A percentile compares a stretch with the other conserved stretches of the same genome.
Conservation (phyloP, 768 basidiomycete species). For the Hericium erinaceus region DNA sequence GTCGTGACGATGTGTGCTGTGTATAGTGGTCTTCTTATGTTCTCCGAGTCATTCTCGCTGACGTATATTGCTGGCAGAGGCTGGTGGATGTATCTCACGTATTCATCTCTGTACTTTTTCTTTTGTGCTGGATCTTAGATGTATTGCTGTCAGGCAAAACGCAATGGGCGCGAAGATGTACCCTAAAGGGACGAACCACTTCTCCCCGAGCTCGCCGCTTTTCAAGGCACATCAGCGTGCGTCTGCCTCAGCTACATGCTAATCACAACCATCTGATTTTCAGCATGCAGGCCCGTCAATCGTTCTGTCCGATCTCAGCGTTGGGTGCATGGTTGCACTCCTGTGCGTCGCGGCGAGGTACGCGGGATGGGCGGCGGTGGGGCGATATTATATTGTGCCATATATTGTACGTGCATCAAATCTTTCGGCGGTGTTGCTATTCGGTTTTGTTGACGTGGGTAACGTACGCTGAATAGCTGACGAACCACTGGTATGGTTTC, state of each 20-base stretch:
- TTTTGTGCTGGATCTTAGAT: not conserved
- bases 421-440: not conserved
- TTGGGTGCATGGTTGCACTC: constrained; percentile 30
- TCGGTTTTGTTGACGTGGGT: not conserved
- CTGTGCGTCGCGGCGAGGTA: constrained; percentile 18
- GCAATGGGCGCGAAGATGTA: constrained; percentile 29
- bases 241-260: not conserved
- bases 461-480: constrained; percentile 12
- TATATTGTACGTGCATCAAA: not conserved
- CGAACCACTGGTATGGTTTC: constrained; percentile 74
- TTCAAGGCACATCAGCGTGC: constrained; percentile 39
- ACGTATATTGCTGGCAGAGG: constrained; percentile 18
- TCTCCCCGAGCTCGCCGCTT: constrained; percentile 37
- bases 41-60: not conserved
- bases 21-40: not conserved
- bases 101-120: not conserved
- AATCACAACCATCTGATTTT: constrained; percentile 3
- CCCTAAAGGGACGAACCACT: constrained; percentile 40
- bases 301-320: constrained; percentile 34
- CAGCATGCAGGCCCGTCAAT: not conserved
- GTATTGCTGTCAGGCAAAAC: constrained; percentile 17
- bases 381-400: not conserved
- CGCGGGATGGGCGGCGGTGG: not conserved
- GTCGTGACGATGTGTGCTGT: constrained; percentile 34
- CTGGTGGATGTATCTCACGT: constrained; percentile 41